Base-by-base conservation (phyloP, 2,329 filamentous ascomycete species). In the Tolypocladium sp. region DNA sequence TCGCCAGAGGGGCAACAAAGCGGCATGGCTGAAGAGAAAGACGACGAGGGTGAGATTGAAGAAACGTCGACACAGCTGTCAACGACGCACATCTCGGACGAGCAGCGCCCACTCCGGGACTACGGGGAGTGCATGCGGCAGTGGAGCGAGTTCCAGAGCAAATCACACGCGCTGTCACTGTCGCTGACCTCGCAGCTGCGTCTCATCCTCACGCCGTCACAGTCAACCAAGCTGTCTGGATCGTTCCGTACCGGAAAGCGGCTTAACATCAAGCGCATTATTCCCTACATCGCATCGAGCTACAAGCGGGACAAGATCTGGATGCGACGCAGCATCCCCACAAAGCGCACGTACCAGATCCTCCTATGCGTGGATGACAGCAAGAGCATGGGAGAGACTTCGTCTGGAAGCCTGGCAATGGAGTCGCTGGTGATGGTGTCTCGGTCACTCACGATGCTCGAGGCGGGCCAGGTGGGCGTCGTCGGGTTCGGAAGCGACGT, bases 231-330 rank as follows among this genome's bases (percentile, higher is more conserved):
- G 70, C 89, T 99, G 62, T 92, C 93, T 2, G 94, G 94, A 51
- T 92, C 96, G 65, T 97, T 96, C 82, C 90, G 94, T 65, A 99
- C 94, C 0, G 94, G 94, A 63, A 99, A 99, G 74, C 89, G 94
- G 0, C 90, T 99, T 67, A 99, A 97, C 75, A 96, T 99, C 79
- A 97, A 97, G 76, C 91, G 93, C 66, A 99, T 99, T 75, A 99
- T 99, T 68, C 94, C 95, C 0, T 99, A 99, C 77, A 97, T 99
- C 66, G 94, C 95, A 1, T 97, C 92, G 0, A 88, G 90, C 70
- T 99, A 97, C 82, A 97, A 97, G 80, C 90, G 94, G 61, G 94
- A 99, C 83, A 99, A 99, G 81, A 99, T 99, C 75, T 99, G 94
- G 94, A 96, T 99, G 88, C 89, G 95, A 17, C 87, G 95, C 59